Evolutionary conservation across 176 grass and related monocot species (phyloP), one percentile per base, ranked within the genome.

Genomic region (Oryza brachyantha): DNA sequence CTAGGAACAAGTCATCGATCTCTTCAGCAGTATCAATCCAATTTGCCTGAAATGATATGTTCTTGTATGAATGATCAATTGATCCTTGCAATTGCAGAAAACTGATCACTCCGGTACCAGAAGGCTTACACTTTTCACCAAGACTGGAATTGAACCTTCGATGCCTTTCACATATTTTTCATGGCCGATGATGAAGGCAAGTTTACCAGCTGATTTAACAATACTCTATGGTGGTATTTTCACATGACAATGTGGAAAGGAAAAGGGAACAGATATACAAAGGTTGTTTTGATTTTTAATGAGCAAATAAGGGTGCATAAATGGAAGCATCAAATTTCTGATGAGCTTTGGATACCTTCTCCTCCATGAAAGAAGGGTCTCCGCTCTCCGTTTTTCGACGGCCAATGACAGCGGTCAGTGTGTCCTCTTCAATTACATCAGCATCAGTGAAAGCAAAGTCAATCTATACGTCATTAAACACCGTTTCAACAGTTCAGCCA

Each of bases 381-480:
- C 86, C 91, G 1, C 59, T 84, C 55, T 92, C 91, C 3, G 69
- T 86, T 78, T 84, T 97, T 21, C 81, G 71, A 17, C 91, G 94
- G 14, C 91, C 94, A 31, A 97, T 88, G 70, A 97, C 57, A 9
- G 91, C 84, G 7, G 74, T 73, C 31, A 97, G 67, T 10, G 94
- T 90, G 43, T 85, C 83, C 83, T 97, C 85, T 67, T 94, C 89
- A 46, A 97, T 92, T 45, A 73, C 40, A 84, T 97, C 84, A 68
- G 91, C 89, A 73, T 94, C 94, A 83, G 87, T 78, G 84, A 97
- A 97, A 65, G 89, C 94, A 92, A 97, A 92, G 82, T 97, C 87
- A 80, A 94, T 92, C 91, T 94, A 77, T 54, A 90, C 5, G 19
- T 68, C 54, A 88, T 37, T 60, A 72, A 91, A 28, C 67, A 84